Conservation (phyloP, 108 stramenopile species). For the Nitzschia sp. region DNA sequence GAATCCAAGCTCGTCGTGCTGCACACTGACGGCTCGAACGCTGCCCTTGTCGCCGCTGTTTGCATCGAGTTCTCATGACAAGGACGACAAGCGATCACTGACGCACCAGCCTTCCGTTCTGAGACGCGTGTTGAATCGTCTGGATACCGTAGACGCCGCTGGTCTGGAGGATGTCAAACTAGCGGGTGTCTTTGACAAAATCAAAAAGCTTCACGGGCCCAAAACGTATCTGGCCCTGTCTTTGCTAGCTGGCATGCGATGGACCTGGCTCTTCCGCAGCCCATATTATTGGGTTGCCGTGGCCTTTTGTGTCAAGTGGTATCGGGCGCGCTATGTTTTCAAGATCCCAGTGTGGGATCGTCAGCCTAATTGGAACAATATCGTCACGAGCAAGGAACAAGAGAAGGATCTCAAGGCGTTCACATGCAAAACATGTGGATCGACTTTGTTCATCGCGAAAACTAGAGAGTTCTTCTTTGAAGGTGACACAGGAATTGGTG, state of each 20-base stretch:
- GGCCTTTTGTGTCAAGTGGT: conserved; percentile 84
- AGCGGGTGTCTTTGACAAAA: conserved; percentile 16
- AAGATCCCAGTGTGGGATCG: conserved; percentile 89
- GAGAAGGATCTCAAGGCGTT: conserved; percentile 84
- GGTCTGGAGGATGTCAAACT: conserved; percentile 31
- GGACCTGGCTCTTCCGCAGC: conserved; percentile 26
- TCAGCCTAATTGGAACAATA: conserved; percentile 89
- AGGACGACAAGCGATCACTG: not conserved
- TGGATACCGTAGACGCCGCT: conserved; percentile 26
- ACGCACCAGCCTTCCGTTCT: not conserved
- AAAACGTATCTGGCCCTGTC: conserved; percentile 33
- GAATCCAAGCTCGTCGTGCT: not conserved
- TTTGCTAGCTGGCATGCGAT: conserved; percentile 22
- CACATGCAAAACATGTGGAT: conserved; percentile 79
- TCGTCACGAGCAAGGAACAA: conserved; percentile 84
- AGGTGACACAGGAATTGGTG: conserved; percentile 64
- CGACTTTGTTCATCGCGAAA: conserved; percentile 85
- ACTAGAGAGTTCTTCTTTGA: conserved; percentile 86
- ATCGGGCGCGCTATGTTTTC: conserved; percentile 78
- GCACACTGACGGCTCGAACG: no score
- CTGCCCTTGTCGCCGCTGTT: not conserved
- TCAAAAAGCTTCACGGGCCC: conserved; percentile 38
- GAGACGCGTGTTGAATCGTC: conserved; percentile 11
- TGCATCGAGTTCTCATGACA: not conserved
- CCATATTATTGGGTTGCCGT: conserved; percentile 39